Conservation (phyloP, 2,329 filamentous ascomycete species). For the Lecanicillium sp. region DNA sequence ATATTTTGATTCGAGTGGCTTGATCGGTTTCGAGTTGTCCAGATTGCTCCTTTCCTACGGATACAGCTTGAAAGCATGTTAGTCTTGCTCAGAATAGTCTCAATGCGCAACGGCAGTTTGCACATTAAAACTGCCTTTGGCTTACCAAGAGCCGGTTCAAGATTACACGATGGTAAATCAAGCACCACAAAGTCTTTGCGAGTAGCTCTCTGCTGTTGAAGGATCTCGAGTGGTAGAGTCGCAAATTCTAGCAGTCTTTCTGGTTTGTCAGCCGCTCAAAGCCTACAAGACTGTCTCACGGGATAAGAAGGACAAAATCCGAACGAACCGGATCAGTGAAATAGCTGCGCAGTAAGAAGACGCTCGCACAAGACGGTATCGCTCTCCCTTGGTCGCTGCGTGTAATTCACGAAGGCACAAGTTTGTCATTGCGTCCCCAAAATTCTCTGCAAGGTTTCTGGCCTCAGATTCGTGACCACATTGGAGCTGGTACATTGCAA, state of each 20-base stretch:
- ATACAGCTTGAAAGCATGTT: not conserved
- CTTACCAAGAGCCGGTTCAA: too few species aligned
- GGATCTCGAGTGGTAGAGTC: too few species aligned
- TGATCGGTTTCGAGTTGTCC: constrained; percentile 2
- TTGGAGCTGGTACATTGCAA: constrained; percentile 8
- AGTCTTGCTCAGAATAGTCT: not conserved
- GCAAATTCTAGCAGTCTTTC: too few species aligned
- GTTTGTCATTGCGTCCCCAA: not conserved
- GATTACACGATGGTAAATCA: too few species aligned
- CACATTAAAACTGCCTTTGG: too few species aligned
- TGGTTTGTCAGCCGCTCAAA: too few species aligned
- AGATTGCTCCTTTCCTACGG: not conserved
- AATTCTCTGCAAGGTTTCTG: constrained; percentile 3
- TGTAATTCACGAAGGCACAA: constrained; percentile 1
- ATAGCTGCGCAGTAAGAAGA: constrained; percentile 10
- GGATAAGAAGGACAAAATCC: not conserved
- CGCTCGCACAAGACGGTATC: constrained; percentile 4
- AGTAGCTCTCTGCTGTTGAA: too few species aligned
- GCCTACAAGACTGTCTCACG: too few species aligned
- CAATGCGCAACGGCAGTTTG: not conserved
- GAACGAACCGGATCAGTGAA: constrained; percentile 7
- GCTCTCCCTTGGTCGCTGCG: not conserved
- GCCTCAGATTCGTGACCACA: constrained; percentile 7
- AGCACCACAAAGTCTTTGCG: too few species aligned
- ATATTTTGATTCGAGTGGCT: constrained; percentile 9